Evolutionary conservation across 2,329 filamentous ascomycete species (phyloP).

Genomic region (Trichoderma asperellum): DNA sequence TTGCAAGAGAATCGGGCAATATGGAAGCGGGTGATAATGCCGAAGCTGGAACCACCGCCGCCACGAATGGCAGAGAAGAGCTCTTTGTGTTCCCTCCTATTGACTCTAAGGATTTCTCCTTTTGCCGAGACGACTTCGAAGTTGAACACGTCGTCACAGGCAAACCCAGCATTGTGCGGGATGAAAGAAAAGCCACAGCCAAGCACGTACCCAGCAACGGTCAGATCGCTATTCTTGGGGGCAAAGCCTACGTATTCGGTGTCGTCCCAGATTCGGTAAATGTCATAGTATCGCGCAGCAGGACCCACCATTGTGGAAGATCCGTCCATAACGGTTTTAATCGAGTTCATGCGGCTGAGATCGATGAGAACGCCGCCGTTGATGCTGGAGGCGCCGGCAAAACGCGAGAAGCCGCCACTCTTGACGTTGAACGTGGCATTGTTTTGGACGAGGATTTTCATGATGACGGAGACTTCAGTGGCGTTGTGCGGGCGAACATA

Average conservation of each 20-base stretch:
- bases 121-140: conserved; percentile 42
- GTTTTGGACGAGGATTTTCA: conserved; percentile 28
- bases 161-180: conserved; percentile 42
- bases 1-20: conserved; percentile 37
- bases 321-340: conserved; percentile 41
- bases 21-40: conserved; percentile 41
- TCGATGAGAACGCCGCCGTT: conserved; percentile 48
- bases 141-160: conserved; percentile 34
- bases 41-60: conserved; percentile 49
- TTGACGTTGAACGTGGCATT: conserved; percentile 51
- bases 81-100: conserved; percentile 41
- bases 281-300: conserved; percentile 50
- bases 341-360: conserved; percentile 45
- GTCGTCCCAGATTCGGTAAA: conserved; percentile 47
- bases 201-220: conserved; percentile 50
- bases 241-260: conserved; percentile 45
- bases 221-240: conserved; percentile 46
- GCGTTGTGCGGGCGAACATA: conserved; percentile 32
- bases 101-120: conserved; percentile 49
- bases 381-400: conserved; percentile 49
- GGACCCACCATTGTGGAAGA: conserved; percentile 47
- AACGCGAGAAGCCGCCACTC: conserved; percentile 56
- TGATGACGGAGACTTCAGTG: conserved; percentile 29
- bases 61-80: conserved; percentile 52
- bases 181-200: conserved; percentile 57